Base-by-base conservation (phyloP, 1,284 basidiomycete genomes). In the Thecaphora frezii region DNA sequence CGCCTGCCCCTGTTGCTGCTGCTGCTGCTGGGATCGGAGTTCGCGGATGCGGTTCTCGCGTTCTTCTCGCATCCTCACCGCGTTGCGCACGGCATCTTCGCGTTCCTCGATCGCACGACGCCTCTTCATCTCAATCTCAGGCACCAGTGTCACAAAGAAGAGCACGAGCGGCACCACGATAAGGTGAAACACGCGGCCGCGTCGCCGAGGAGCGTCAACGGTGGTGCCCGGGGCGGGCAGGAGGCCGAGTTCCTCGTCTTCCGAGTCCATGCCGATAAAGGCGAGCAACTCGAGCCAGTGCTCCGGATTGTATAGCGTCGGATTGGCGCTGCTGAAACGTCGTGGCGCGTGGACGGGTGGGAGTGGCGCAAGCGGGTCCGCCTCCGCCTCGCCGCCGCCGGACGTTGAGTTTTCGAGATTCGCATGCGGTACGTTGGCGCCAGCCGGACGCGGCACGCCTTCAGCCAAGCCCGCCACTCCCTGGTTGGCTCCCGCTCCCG, bases 251-350 rank as follows among this genome's bases (percentile, higher is more conserved):
- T 73, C 56, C 9, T 23, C 49, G 51, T 70, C 70, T 22, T 73
- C 70, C 5, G 37, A 41, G n/a, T 58, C 58, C 16, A 73, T 44
- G 4, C 58, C 58, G 33, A 68, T 39, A 33, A 52, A 71, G 2
- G 70, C 56, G 30, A 73, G 44, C 14, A 44, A 45, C 30, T 73
- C 70, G 33, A 70, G 48, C 30, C 62, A 65, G 52, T 53, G 70
- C 30, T 60, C 58, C 23, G 48, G 28, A 2, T 48, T 47, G 18
- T 66, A 57, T 18, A 45, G 49, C 8, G 61, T 46, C 7, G 14
- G 28, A 14, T 30, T 7, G 7, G 46, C 36, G 4, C 49, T 25
- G 3, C 44, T 40, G 40, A 45, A 48, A 3, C 63, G 58, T 14
- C 9, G 37, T 3, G 69, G 57, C 18, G 54, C 58, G 22, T 51